Percentiles rank a stretch among this genome's conserved stretches.
These are phyloP conservation scores for Arthrobotrys iridis DNA, from an alignment of 2,329 filamentous ascomycete genomes.

Conservation along the genomic window DNA sequence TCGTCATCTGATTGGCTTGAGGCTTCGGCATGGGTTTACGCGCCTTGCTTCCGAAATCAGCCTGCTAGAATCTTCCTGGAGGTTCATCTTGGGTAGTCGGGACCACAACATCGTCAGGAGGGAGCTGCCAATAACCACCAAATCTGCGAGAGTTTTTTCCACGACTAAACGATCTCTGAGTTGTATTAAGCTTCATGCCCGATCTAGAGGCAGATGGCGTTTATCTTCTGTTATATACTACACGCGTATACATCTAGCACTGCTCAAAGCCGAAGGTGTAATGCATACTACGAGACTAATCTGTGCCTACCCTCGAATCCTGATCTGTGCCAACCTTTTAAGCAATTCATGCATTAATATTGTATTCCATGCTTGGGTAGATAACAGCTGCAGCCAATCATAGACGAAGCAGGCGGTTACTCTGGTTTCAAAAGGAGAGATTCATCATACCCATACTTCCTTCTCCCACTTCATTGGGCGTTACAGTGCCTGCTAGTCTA, in stretches of 20 bases:
- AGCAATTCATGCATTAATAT: conserved; percentile 1
- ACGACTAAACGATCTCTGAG: no score
- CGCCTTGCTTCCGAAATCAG: conserved; percentile 15
- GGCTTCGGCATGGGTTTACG: conserved; percentile 22
- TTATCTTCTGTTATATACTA: no score
- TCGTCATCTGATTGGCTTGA: conserved; percentile 6
- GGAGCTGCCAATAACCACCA: no score
- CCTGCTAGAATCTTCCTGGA: not conserved
- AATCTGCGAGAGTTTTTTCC: no score
- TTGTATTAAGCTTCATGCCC: no score
- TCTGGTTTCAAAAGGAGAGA: conserved; percentile 41
- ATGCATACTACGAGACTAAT: no score
- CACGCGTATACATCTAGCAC: no score
- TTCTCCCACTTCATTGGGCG: conserved; percentile 23
- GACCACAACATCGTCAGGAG: no score
- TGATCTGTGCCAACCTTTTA: not conserved
- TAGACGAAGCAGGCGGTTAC: conserved; percentile 23
- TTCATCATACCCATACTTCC: conserved; percentile 8
- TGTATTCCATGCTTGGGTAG: conserved; percentile 5
- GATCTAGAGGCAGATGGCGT: no score
- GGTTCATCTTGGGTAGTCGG: not conserved
- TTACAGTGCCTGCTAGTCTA: not conserved
- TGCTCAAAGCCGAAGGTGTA: no score
- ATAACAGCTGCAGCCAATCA: conserved; percentile 21
- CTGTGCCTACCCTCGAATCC: no score